Percentiles rank a stretch among this genome's conserved stretches.
phyloP scores from a whole-genome alignment of 2,329 filamentous ascomycete species.

The Cryphonectria japonica region DNA sequence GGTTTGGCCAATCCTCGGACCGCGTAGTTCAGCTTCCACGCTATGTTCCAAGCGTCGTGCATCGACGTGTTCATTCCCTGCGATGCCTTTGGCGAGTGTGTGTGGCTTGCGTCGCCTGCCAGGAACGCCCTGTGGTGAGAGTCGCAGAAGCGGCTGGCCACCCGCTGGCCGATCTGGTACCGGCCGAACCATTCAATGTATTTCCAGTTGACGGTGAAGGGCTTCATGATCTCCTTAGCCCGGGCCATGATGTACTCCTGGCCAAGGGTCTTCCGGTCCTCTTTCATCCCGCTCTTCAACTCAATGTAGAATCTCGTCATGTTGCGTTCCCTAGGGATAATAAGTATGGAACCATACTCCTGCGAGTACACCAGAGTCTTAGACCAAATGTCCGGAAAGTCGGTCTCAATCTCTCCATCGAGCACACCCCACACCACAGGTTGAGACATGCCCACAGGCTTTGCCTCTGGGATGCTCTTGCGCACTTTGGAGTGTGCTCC shows the following conservation, averaged over 20 bases:
- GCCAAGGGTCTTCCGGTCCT: constrained; percentile 37
- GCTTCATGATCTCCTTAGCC: constrained; percentile 49
- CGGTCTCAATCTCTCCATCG: constrained; percentile 60
- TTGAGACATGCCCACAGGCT: constrained; percentile 44
- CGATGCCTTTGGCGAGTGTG: constrained; percentile 60
- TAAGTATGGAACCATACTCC: constrained; percentile 58
- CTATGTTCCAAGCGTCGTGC: constrained; percentile 51
- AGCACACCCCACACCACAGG: constrained; percentile 58
- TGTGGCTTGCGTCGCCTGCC: constrained; percentile 65
- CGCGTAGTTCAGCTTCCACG: constrained; percentile 41
- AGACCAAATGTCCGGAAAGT: constrained; percentile 65
- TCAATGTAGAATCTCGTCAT: constrained; percentile 53
- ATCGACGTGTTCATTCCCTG: constrained; percentile 52
- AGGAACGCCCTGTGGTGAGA: constrained; percentile 57
- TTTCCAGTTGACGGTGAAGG: constrained; percentile 46
- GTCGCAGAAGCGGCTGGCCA: constrained; percentile 62
- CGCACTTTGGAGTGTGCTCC: constrained; percentile 60
- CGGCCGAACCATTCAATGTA: constrained; percentile 59
- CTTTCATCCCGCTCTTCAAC: constrained; percentile 33
- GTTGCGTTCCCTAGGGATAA: constrained; percentile 61
- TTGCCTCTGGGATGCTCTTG: constrained; percentile 47
- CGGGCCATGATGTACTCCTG: constrained; percentile 63
- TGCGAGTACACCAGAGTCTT: constrained; percentile 60
- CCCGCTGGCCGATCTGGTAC: constrained; percentile 60
- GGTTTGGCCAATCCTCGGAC: constrained; percentile 46